Evolutionary conservation across 768 basidiomycete genomes (phyloP).

Genomic region (Russula abietina): DNA sequence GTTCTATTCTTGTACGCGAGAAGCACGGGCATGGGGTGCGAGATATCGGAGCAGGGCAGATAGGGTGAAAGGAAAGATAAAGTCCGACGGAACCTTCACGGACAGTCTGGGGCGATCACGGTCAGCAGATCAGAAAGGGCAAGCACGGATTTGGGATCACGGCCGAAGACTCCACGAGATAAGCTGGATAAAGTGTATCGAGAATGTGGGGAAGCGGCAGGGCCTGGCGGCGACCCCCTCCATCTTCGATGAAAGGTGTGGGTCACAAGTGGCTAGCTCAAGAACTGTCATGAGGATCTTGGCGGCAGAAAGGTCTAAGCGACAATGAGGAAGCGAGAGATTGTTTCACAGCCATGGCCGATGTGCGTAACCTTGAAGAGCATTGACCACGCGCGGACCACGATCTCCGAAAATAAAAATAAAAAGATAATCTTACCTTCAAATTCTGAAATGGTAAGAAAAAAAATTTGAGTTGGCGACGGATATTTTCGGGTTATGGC

Average conservation of each 20-base stretch:
- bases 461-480: too few relatives aligned
- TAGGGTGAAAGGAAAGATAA: too few relatives aligned
- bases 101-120: neutral
- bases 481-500: neutral
- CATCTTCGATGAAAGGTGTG: too few relatives aligned
- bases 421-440: neutral
- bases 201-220: neutral
- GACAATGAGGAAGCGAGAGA: neutral
- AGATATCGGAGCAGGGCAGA: too few relatives aligned
- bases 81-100: too few relatives aligned
- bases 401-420: neutral
- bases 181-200: neutral
- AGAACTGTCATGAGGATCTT: neutral
- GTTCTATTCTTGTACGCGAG: too few relatives aligned
- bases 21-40: too few relatives aligned
- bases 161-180: neutral
- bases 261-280: neutral
- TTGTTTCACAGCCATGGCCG: neutral
- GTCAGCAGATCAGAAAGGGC: neutral
- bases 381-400: neutral
- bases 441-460: neutral
- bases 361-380: neutral
- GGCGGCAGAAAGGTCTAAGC: neutral
- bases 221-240: too few relatives aligned
- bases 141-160: neutral